Base-by-base conservation (phyloP, 1,139 yeast genomes). In the Magnusiomyces paraingens region DNA sequence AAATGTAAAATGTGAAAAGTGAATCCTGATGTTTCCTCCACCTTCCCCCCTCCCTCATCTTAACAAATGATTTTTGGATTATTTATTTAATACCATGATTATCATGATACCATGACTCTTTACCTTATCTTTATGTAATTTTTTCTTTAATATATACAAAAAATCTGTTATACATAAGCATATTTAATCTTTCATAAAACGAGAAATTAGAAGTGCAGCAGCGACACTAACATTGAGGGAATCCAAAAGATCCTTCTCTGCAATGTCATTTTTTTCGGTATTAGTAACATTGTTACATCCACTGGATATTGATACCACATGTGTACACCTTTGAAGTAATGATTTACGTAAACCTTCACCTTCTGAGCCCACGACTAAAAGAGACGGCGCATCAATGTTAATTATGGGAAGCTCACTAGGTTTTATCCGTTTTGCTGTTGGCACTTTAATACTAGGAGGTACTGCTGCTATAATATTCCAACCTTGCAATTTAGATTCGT, bases 191-290 rank as follows among this genome's bases (percentile, higher is more conserved):
- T 48, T 49, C 11, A 53, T 39, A 38, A 78, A 73, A 62, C 74
- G 75, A 44, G 76, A 73, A 32, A 87, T 69, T 52, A 88, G 65
- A 39, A 89, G 65, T 1, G 91, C 94, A 1, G 91, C 79, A 0
- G 97, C 96, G 3, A 90, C 96, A 64, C 95, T 86, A 41, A 88
- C 97, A 66, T 90, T 90, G 61, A 90, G 73, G 21, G 95, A 86
- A 64, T 89, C 96, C 40, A 90, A 83, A 15, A 80, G 70, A 1
- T 63, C 63, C 53, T 73, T 75, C 1, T 59, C 63, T 8, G 22
- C 18, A 5, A 68, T 73, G 1, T 51, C 46, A 20, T 17, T 17
- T 21, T 52, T 52, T 32, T 38, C 32, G 8, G 48, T 17, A 11
- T 38, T 20, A 11, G 29, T 21, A 6, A 26, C 8, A 18, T 21